Base-by-base conservation (phyloP, 177 flowering plant genomes). In the Vitis hybrid region DNA sequence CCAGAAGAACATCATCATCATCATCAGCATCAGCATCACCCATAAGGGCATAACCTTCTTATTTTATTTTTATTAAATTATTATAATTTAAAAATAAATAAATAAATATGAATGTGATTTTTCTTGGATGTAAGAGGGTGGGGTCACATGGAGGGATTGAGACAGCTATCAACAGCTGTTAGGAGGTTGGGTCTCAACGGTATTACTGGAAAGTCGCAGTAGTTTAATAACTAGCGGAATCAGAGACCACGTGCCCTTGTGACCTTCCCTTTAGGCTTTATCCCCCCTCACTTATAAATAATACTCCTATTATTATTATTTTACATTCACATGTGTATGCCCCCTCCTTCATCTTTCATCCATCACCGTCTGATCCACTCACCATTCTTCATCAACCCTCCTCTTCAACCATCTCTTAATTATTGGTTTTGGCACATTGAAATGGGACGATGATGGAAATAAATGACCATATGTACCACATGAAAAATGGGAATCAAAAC, bases 161-260 rank as follows among this genome's bases (percentile, higher is more conserved):
- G 86, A 86, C 92, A 90, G 92, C 92, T 84, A 88, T 80, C 81
- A 20, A 85, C 92, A 87, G 92, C 90, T 89, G 86, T 78, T 67
- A 72, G 73, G 84, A 69, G 73, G 78, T 80, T 76, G 80, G 78
- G 75, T 63, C 84, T 86, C 89, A 81, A 86, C 87, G 87, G 93
- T 88, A 80, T 87, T 70, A 86, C 87, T 80, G 83, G 87, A 85
- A 86, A 87, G 85, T 82, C 82, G 82, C 83, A 54, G 66, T 83
- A 64, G 78, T 84, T 81, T 78, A 82, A 74, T 87, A 82, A 79
- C 77, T 71, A 80, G 47, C 62, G 74, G 89, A 90, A 89, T 89
- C 92, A 78, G 85, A 78, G 49, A 84, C 92, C 95, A 92, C 92
- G 94, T 89, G 97, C 95, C 76, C 79, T 79, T 74, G 85, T 87